Evolutionary conservation across 257 asterid genomes (phyloP).

Genomic region (Nicotiana paniculata): DNA sequence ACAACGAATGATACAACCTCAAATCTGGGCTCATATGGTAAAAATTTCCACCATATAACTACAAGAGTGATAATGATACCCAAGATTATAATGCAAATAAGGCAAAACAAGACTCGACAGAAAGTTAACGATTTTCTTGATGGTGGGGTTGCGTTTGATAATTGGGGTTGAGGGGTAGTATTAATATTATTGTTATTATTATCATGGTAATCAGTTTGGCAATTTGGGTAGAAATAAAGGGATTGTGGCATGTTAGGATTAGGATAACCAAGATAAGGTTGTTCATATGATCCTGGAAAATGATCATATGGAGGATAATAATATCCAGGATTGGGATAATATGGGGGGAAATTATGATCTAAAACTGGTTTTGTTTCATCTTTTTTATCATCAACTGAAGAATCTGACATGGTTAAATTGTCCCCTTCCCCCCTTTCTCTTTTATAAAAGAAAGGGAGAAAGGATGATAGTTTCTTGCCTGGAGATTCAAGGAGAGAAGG

Average conservation of each 20-base stretch:
- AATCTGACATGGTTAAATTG: neutral
- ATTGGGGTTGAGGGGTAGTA: constrained; percentile 1
- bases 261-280: neutral
- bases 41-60: neutral
- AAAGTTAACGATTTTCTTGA: neutral
- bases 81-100: constrained; percentile 1
- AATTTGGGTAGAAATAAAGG: neutral
- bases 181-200: neutral
- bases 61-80: neutral
- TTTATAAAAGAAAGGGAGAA: neutral
- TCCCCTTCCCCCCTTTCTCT: neutral
- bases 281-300: neutral
- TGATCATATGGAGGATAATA: neutral
- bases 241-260: neutral
- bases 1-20: constrained; percentile 10
- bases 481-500: neutral
- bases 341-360: neutral
- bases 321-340: neutral
- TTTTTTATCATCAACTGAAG: neutral
- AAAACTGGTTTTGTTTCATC: neutral
- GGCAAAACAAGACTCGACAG: constrained; percentile 3
- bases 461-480: neutral
- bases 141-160: constrained; percentile 1
- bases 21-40: constrained; percentile 10
- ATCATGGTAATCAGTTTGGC: neutral